A percentile compares a stretch with the other conserved stretches of the same genome.
Evolutionary conservation across 2,329 filamentous ascomycete genomes (phyloP).

Genomic region (Aspergillus neoniger): DNA sequence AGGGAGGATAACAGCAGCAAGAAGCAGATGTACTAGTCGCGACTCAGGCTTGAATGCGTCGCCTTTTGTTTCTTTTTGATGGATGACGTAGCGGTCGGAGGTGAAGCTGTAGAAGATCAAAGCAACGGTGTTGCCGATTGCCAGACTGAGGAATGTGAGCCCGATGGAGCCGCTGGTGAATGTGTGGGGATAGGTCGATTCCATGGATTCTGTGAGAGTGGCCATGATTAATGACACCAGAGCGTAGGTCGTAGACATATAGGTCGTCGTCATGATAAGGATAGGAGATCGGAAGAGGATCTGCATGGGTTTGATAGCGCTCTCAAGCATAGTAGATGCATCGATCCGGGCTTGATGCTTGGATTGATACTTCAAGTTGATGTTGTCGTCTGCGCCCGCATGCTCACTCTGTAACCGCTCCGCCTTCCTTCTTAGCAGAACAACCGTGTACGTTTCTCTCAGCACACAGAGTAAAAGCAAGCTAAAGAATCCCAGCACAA

Average conservation of each 20-base stretch:
- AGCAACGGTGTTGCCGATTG: neutral
- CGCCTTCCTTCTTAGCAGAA: neutral
- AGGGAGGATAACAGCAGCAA: neutral
- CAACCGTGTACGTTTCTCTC: neutral
- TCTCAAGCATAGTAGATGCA: neutral
- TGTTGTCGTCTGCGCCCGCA: neutral
- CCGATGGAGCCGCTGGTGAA: neutral
- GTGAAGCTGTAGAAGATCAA: conserved; percentile 1
- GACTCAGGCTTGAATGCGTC: conserved; percentile 2
- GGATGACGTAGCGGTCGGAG: conserved; percentile 1
- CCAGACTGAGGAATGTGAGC: neutral
- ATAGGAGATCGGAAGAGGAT: neutral
- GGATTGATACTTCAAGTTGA: neutral
- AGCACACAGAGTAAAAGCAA: neutral
- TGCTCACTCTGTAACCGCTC: neutral
- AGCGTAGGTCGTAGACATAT: neutral
- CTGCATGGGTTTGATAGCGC: neutral
- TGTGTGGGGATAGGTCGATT: neutral
- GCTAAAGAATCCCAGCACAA: neutral
- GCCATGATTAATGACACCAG: neutral
- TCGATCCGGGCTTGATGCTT: neutral
- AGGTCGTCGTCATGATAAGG: neutral
- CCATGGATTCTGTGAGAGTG: conserved; percentile 3
- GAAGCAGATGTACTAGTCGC: neutral
- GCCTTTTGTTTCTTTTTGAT: neutral